Conservation (phyloP, 257 asterid species). For the Rhazya stricta region DNA sequence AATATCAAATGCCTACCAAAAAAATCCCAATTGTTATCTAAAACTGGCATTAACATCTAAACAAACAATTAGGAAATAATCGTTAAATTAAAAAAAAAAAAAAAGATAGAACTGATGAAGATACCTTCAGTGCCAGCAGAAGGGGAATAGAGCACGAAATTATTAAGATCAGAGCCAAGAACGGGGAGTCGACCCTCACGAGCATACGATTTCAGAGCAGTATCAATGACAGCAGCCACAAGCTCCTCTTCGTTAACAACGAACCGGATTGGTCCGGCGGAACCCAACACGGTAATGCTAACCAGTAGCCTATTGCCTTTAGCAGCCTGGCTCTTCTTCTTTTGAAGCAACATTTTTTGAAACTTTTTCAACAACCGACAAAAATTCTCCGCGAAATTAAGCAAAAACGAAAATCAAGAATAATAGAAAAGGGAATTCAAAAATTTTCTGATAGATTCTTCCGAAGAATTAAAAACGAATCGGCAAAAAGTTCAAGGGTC, state of each 20-base stretch:
- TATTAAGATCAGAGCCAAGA: constrained; percentile 65
- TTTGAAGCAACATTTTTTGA: constrained; percentile 64
- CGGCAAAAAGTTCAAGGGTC: constrained; percentile 49
- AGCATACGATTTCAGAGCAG: constrained; percentile 73
- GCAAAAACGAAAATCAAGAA: constrained; percentile 2
- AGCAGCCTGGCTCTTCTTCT: constrained; percentile 57
- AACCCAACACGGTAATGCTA: constrained; percentile 71
- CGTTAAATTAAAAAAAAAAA: not conserved
- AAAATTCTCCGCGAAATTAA: not conserved
- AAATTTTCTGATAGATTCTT: not conserved
- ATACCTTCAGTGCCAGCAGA: constrained; percentile 68
- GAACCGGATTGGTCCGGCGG: constrained; percentile 90
- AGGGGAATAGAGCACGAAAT: constrained; percentile 73
- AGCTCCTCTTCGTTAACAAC: constrained; percentile 75
- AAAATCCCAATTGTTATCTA: not conserved
- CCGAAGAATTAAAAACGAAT: not conserved
- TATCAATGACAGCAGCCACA: constrained; percentile 67
- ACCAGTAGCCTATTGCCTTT: constrained; percentile 68
- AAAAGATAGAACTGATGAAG: not conserved
- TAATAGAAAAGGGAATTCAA: constrained; percentile 2
- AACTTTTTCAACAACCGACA: not conserved
- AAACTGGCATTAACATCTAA: not conserved
- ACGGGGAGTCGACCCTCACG: constrained; percentile 89
- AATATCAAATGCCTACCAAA: not conserved
- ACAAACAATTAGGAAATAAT: not conserved